These are phyloP conservation scores for Mycena vulgaris DNA, from an alignment of 768 basidiomycete species.

Conservation along the genomic window DNA sequence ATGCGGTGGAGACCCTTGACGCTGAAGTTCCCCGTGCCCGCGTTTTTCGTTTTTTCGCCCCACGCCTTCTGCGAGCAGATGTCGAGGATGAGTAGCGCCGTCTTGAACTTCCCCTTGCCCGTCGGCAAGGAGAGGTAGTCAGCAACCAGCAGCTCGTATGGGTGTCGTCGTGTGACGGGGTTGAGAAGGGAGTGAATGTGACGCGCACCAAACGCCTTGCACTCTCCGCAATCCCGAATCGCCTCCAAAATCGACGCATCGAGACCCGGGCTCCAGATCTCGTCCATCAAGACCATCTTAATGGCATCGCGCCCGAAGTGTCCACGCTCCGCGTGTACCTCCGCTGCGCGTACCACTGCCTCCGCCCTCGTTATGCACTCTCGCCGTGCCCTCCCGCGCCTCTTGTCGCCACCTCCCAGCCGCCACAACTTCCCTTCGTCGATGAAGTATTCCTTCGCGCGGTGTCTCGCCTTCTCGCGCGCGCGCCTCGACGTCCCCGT, in stretches of 20 bases:
- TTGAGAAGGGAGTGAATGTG: neutral
- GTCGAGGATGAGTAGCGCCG: neutral
- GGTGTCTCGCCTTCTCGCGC: slow-evolving; percentile 11
- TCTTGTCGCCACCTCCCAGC: neutral
- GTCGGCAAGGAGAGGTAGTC: neutral
- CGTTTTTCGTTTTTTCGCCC: neutral
- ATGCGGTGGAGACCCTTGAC: neutral
- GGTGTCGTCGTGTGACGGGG: neutral
- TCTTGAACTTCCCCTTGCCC: neutral
- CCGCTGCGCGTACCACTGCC: slow-evolving; percentile 20
- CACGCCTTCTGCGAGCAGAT: neutral
- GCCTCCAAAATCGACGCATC: too few species aligned
- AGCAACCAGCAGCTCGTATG: neutral
- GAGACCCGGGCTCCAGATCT: slow-evolving; percentile 31
- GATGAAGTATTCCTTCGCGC: slow-evolving; percentile 1
- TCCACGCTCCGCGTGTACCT: slow-evolving; percentile 19
- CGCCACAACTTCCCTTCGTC: slow-evolving; percentile 26
- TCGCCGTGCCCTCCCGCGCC: neutral
- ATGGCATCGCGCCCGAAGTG: slow-evolving; percentile 43
- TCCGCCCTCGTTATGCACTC: slow-evolving; percentile 17
- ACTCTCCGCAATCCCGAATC: neutral
- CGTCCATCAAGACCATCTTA: slow-evolving; percentile 37
- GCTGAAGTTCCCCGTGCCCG: neutral
- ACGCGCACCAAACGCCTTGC: neutral
- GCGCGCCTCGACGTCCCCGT: slow-evolving; percentile 30